A percentile compares a stretch with the other conserved stretches of the same genome.
These are phyloP conservation scores for Smithsoniella earleae DNA, from an alignment of 163 green algal species.

Conservation along the genomic window DNA sequence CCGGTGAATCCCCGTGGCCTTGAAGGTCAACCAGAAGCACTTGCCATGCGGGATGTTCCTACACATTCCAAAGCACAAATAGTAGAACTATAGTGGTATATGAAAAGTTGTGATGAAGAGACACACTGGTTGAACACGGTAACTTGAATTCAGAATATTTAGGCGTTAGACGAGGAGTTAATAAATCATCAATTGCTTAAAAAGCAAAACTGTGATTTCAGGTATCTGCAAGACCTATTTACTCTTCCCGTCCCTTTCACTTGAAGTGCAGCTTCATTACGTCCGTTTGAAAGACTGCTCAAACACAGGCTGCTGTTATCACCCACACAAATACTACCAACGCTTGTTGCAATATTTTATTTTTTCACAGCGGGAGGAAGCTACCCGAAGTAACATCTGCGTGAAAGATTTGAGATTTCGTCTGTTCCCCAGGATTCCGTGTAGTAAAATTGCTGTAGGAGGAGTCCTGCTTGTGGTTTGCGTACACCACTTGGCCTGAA, in stretches of 20 bases:
- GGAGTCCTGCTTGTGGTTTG: conserved; percentile 32
- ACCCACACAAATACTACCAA: no score
- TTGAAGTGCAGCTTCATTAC: no score
- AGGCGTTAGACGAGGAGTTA: no score
- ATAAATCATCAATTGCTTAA: no score
- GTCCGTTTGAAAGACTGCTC: no score
- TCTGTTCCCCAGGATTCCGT: conserved; percentile 81
- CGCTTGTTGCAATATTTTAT: no score
- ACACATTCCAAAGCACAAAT: conserved; percentile 28
- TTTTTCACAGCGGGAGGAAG: no score
- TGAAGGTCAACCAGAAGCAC: conserved; percentile 85
- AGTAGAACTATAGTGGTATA: not conserved
- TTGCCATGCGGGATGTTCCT: conserved; percentile 73
- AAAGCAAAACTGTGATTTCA: no score
- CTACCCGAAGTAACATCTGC: conserved; percentile 58
- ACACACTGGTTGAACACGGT: not conserved
- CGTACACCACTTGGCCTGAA: conserved; percentile 8
- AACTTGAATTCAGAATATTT: not conserved
- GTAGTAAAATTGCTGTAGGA: conserved; percentile 82
- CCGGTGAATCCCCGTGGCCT: conserved; percentile 74
- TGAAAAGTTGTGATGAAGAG: not conserved
- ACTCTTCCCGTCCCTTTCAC: no score
- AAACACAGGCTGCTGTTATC: no score
- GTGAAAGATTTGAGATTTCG: conserved; percentile 80
- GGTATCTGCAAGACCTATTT: no score